phyloP scores from a whole-genome alignment of 768 basidiomycete genomes.

The Mycena amicta region DNA sequence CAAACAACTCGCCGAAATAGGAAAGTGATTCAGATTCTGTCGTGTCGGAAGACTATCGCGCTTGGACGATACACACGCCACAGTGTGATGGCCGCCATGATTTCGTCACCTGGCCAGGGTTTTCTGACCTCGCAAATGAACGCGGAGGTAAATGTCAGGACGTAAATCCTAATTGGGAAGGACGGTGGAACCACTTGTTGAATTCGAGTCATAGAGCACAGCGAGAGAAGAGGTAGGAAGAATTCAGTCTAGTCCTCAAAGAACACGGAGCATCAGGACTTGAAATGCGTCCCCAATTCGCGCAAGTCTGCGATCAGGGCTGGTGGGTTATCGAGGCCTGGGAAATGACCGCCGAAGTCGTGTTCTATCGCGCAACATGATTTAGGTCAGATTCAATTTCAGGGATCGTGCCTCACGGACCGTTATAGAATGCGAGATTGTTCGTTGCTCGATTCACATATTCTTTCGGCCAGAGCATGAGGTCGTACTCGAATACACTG shows the following conservation, averaged over 20 bases:
- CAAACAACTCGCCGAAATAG: slow-evolving; percentile 10
- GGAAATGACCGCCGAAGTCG: slow-evolving; percentile 12
- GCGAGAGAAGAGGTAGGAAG: not conserved
- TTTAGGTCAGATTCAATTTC: not conserved
- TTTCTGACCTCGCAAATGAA: not conserved
- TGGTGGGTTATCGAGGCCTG: slow-evolving; percentile 9
- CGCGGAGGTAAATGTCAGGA: not conserved
- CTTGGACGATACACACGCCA: not conserved
- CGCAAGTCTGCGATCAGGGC: not conserved
- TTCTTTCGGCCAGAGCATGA: not conserved
- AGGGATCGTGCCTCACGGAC: not conserved
- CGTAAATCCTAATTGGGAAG: not conserved
- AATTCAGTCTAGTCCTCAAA: not conserved
- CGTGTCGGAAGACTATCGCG: not conserved
- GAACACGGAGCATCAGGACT: not conserved
- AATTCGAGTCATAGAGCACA: not conserved
- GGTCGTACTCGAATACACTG: no score
- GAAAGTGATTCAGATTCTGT: not conserved
- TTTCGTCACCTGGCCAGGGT: not conserved
- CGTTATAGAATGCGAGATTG: slow-evolving; percentile 2
- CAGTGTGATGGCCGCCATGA: not conserved
- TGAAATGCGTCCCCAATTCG: not conserved
- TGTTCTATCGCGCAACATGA: slow-evolving; percentile 6
- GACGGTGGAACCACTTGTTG: not conserved
- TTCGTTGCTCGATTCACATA: not conserved